Base-by-base conservation (phyloP, 108 stramenopile genomes). In the Cyclotella sp. region DNA sequence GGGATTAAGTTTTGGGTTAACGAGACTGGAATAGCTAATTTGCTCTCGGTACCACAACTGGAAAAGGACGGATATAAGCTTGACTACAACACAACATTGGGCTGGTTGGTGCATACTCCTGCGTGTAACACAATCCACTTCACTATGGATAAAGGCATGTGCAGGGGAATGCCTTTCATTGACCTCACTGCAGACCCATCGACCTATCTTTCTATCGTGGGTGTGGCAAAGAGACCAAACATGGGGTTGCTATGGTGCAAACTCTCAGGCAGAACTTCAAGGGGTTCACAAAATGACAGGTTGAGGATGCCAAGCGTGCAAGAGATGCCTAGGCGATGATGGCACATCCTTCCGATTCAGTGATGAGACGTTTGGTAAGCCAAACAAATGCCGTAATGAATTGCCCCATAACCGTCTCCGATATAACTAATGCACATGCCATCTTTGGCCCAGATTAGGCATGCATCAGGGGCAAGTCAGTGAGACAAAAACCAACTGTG, bases 261-360 rank as follows among this genome's bases (percentile, higher is more conserved):
- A 68, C n/a, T n/a, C n/a, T n/a, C n/a, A n/a, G n/a, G n/a, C n/a
- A n/a, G n/a, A n/a, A n/a, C n/a, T n/a, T n/a, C 49, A 14, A 46
- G 27, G 66, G 66, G 43, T 46, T 46, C 66, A 46, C 41, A 11
- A 68, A 46, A 24, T 6, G 42, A 14, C 44, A 46, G 66, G 29
- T 46, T 21, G 8, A 24, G 12, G 42, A 43, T 13, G 66, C 66
- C 13, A 68, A 46, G 29, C 8, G 10, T 8, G 66, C 66, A 13
- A 22, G 41, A 27, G 26, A n/a, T 12, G 14, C 12, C 15, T 7
- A 13, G n/a, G n/a, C n/a, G n/a, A n/a, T n/a, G n/a, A n/a, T n/a
- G n/a, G n/a, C n/a, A n/a, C n/a, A n/a, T n/a, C n/a, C n/a, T n/a
- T n/a, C n/a, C n/a, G n/a, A n/a, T n/a, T n/a, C n/a, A n/a, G n/a